Base-by-base conservation (phyloP, 208 protist species). In the Porcisia hertigi region DNA sequence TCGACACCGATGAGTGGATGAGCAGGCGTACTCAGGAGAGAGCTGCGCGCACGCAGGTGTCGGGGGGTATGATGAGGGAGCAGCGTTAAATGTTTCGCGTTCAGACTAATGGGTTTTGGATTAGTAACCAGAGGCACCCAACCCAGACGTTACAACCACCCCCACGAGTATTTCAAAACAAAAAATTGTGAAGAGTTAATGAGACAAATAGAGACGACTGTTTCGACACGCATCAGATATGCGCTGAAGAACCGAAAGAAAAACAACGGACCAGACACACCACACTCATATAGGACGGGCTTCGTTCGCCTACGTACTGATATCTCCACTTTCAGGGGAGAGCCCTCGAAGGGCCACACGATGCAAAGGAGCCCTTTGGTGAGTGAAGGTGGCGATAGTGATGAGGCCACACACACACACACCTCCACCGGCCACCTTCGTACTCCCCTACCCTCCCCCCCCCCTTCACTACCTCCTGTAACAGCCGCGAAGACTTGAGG, bases 41-140 rank as follows among this genome's bases (percentile, higher is more conserved):
- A 67, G 41, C 63, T 49, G 41, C 41, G 41, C 63, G 47, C 63
- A 67, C 63, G 23, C 63, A 34, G 20, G 41, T 67, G 36, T 67
- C 23, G 47, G 3, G 14, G 63, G 41, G 63, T 4, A 45, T 6
- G 59, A 36, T 36, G 36, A 65, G 23, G 23, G 23, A 67, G 25
- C 41, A 36, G 41, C 63, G 41, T 25, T 25, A 30, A 23, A 30
- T 67, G 41, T 49, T 67, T 30, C 23, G 63, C 63, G 41, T 67
- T 49, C 41, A 67, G 41, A 14, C 18, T 25, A 47, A 52, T 49
- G 63, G 30, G 41, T 43, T 36, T 49, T 67, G 41, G 47, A 67
- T 52, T 20, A 43, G 41, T 14, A 8, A 20, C 14, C 34, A 25
- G 39, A 67, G 16, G 60, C 20, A 43, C 20, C 20, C 63, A 67